Base-by-base conservation (phyloP, 192 early-diverging fungal genomes). In the Backusella australiensis region DNA sequence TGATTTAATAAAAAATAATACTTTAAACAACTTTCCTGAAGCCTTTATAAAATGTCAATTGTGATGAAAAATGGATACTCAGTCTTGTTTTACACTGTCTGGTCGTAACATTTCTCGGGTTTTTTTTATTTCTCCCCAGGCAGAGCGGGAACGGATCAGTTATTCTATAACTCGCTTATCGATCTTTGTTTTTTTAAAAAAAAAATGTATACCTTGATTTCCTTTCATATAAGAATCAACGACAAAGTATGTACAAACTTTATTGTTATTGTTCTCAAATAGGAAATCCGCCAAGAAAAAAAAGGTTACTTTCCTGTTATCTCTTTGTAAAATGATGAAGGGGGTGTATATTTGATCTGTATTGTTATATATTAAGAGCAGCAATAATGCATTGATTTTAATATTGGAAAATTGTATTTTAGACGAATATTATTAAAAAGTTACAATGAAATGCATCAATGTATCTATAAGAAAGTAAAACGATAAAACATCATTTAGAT, bases 391-490 rank as follows among this genome's bases (percentile, higher is more conserved):
- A 26, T 59, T 9, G 2, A 59, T 59, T 59, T 59, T 59, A 59
- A 59, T 59, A 59, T 59, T 59, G 21, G 11, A 26, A 23, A 23
- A 59, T 59, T 59, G 7, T 59, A 59, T 21, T 59, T 59, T 59
- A 59, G 53, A 59, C 53, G 53, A 23, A 6, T 59, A 59, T 59
- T 59, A 59, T 59, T 59, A 59, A 59, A 59, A 23, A 59, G n/a
- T 1, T 23, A 59, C 53, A 26, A 59, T 59, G 53, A 59, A 59
- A 59, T 59, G 53, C 53, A 59, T 12, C 23, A 23, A 12, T 26
- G 8, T 26, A 59, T 53, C 7, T 21, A 53, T 12, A 59, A 59
- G 21, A 3, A 49, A 49, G 21, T 26, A 59, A 1, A 59, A 17
- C 15, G 42, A 39, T 9, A 39, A 39, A 12, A 21, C n/a, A 52